Conservation (phyloP, 192 early-diverging fungal genomes). For the Powellomyces hirtus region DNA sequence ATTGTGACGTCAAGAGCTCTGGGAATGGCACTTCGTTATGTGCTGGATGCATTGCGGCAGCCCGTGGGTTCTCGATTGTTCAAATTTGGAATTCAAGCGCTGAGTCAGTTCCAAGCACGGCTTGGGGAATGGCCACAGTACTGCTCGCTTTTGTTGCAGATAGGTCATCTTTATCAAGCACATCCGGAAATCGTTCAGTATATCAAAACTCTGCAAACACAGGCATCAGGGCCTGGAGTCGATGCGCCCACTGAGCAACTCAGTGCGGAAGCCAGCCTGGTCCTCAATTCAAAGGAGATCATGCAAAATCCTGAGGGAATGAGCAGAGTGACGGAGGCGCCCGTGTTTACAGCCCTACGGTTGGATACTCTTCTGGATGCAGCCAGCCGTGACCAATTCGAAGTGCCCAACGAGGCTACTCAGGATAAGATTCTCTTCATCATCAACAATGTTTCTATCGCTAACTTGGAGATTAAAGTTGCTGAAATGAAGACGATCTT, state of each 20-base stretch:
- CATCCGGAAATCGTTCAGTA: constrained; percentile 71
- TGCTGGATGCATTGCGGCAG: constrained; percentile 82
- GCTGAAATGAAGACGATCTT: constrained; percentile 75
- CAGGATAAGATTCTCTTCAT: constrained; percentile 97
- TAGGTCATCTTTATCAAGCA: constrained; percentile 73
- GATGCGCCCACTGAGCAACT: constrained; percentile 1
- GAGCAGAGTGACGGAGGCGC: constrained; percentile 28
- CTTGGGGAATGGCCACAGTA: constrained; percentile 91
- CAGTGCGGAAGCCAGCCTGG: constrained; percentile 22
- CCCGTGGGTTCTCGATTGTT: constrained; percentile 79
- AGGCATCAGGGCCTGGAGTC: constrained; percentile 11
- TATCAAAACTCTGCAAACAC: constrained; percentile 51
- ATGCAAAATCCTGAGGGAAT: constrained; percentile 4
- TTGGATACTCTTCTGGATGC: constrained; percentile 51
- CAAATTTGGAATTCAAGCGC: constrained; percentile 84
- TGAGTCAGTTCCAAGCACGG: constrained; percentile 77
- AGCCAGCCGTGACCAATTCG: constrained; percentile 39
- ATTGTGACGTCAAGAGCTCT: constrained; percentile 76
- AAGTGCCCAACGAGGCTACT: constrained; percentile 57
- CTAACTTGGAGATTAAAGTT: constrained; percentile 78
- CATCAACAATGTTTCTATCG: constrained; percentile 90
- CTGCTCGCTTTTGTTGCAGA: constrained; percentile 78
- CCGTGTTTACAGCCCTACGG: constrained; percentile 65
- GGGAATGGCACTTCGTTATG: constrained; percentile 85
- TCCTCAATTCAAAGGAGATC: constrained; percentile 4